phyloP scores from a whole-genome alignment of 192 early-diverging fungal species.

The Pilobolus umbonatus region DNA sequence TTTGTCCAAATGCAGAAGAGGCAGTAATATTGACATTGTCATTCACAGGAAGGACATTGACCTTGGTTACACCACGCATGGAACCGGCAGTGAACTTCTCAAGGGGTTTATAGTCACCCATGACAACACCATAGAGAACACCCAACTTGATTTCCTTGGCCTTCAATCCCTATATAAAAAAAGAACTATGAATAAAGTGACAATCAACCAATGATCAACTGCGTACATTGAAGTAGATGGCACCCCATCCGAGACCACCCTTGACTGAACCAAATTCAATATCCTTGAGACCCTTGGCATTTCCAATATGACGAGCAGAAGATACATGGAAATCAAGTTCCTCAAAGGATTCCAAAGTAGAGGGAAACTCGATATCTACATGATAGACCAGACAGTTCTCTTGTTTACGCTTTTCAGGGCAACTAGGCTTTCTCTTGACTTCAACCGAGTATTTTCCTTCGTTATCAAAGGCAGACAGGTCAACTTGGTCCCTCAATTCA shows the following conservation, averaged over 20 bases:
- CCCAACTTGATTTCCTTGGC: constrained; percentile 18
- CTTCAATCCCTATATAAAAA: constrained; percentile 14
- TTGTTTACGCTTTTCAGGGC: background rate
- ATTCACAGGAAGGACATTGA: constrained; percentile 10
- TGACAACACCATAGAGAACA: constrained; percentile 15
- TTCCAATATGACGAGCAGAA: constrained; percentile 6
- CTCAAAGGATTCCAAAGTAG: constrained; percentile 11
- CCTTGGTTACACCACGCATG: constrained; percentile 7
- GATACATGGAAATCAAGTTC: constrained; percentile 13
- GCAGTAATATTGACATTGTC: constrained; percentile 12
- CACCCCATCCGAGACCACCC: constrained; percentile 27
- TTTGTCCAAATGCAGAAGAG: constrained; percentile 3
- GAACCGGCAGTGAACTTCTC: constrained; percentile 4
- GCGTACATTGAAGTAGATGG: constrained; percentile 18
- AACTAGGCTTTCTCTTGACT: constrained; percentile 6
- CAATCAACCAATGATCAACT: background rate
- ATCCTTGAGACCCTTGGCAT: background rate
- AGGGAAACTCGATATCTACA: constrained; percentile 24
- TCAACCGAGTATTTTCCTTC: constrained; percentile 26
- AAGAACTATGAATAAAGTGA: background rate
- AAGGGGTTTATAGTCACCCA: constrained; percentile 14
- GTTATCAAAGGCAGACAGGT: constrained; percentile 18
- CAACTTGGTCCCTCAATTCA: constrained; percentile 2
- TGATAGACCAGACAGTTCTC: constrained; percentile 17
- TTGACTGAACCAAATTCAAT: constrained; percentile 21